Base-by-base conservation (phyloP, 2,329 filamentous ascomycete genomes). In the Stachybotrys chlorohalonatus region DNA sequence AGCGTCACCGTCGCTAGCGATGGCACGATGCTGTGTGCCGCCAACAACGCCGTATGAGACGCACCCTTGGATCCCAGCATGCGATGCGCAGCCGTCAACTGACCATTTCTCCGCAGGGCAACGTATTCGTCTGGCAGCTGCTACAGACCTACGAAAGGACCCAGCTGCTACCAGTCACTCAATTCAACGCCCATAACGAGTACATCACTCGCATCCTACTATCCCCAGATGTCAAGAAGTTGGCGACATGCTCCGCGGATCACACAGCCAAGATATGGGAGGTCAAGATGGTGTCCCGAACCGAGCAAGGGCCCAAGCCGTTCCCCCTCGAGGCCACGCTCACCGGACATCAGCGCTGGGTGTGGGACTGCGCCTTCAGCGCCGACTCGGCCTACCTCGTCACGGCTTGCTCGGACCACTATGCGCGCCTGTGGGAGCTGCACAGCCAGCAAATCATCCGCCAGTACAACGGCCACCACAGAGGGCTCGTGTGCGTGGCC, bases 261-360 rank as follows among this genome's bases (percentile, higher is more conserved):
- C 92, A 96, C 73, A 84, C 93, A 0, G 91, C 92, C 58, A 93
- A 95, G 70, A 96, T 99, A n/a, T 99, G 94, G 94, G 89, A 91
- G 63, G 87, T 96, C 49, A 76, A 75, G 59, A 47, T 24, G 15
- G 17, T 47, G 46, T 47, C 46, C 3, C 46, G 46, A 9, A 89
- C 95, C 65, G 79, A 85, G n/a, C 50, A 52, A 32, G 81, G 84
- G 51, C 75, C 78, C 13, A 82, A 78, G 69, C 86, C 78, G 47
- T 94, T 89, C 62, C 87, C 86, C 9, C 81, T 95, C 17, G 89
- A 96, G 71, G 91, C 90, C 3, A 95, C 90, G 1, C 81, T 96
- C 1, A 88, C 88, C 24, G 90, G 89, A 54, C 92, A 96, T 72
- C 92, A 96, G 73, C 85, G 92, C 53, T 96, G 92, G 92, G 92